Evolutionary conservation across 441 rosid genomes (phyloP).

Genomic region (Jatropha podagrica): DNA sequence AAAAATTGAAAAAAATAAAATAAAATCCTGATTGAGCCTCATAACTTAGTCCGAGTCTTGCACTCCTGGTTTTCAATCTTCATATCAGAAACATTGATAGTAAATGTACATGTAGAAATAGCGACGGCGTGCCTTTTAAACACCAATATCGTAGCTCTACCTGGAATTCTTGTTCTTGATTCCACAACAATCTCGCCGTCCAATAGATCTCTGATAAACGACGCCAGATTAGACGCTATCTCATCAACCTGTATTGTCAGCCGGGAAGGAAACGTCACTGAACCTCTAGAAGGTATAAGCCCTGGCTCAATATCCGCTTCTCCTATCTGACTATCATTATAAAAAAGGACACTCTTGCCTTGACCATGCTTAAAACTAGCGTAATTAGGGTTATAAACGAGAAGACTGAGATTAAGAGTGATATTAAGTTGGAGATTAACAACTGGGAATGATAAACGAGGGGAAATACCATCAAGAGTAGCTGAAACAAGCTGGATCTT

Average conservation of each 20-base stretch:
- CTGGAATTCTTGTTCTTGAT: slow-evolving; percentile 52
- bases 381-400: slow-evolving; percentile 48
- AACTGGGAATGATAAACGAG: slow-evolving; percentile 41
- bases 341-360: slow-evolving; percentile 42
- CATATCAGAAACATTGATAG: slow-evolving; percentile 39
- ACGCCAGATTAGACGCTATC: slow-evolving; percentile 28
- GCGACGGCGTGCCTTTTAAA: slow-evolving; percentile 46
- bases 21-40: slow-evolving; percentile 13
- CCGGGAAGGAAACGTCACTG: slow-evolving; percentile 30
- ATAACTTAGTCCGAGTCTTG: slow-evolving; percentile 35
- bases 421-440: slow-evolving; percentile 42
- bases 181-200: slow-evolving; percentile 41
- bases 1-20: neutral
- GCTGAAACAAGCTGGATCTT: slow-evolving; percentile 41
- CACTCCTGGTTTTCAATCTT: slow-evolving; percentile 45
- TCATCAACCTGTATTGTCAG: slow-evolving; percentile 49
- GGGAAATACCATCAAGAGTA: slow-evolving; percentile 45
- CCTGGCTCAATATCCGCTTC: slow-evolving; percentile 52
- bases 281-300: slow-evolving; percentile 43
- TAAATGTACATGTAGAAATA: slow-evolving; percentile 44
- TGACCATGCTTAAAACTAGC: slow-evolving; percentile 52
- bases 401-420: slow-evolving; percentile 47
- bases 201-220: slow-evolving; percentile 41
- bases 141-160: slow-evolving; percentile 47
- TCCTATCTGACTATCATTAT: slow-evolving; percentile 43